A percentile compares a stretch with the other conserved stretches of the same genome.
Conservation (phyloP, 768 basidiomycete genomes). For the Lenzites betulinus region DNA sequence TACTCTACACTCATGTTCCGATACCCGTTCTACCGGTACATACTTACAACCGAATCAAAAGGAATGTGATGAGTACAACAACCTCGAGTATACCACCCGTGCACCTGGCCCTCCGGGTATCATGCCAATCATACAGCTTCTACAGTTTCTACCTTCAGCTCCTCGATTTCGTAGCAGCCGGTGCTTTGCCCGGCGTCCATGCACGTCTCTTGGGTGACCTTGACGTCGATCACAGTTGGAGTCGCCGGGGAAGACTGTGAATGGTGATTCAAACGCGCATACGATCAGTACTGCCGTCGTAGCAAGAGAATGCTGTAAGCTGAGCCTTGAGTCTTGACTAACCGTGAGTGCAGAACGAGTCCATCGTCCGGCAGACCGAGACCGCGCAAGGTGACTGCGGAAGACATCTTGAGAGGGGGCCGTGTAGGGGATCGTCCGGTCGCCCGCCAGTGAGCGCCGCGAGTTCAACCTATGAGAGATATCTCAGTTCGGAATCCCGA, state of each 20-base stretch:
- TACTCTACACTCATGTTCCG: too few species aligned
- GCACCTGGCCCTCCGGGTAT: background rate
- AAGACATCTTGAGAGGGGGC: background rate
- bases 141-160: background rate
- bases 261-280: background rate
- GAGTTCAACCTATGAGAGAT: constrained; percentile 1
- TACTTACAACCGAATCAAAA: background rate
- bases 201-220: constrained; percentile 3
- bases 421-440: background rate
- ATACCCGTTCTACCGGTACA: too few species aligned
- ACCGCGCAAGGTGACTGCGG: background rate
- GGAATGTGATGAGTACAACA: too few species aligned
- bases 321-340: too few species aligned
- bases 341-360: background rate
- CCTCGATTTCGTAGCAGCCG: background rate
- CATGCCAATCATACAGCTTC: background rate
- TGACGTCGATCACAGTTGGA: background rate
- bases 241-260: background rate
- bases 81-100: too few species aligned
- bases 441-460: background rate
- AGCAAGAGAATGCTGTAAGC: background rate
- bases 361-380: background rate
- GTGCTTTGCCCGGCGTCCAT: background rate
- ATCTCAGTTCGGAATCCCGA: too few species aligned
- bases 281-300: background rate